phyloP scores from a whole-genome alignment of 345 rosid genomes.

The Kernera saxatilis region DNA sequence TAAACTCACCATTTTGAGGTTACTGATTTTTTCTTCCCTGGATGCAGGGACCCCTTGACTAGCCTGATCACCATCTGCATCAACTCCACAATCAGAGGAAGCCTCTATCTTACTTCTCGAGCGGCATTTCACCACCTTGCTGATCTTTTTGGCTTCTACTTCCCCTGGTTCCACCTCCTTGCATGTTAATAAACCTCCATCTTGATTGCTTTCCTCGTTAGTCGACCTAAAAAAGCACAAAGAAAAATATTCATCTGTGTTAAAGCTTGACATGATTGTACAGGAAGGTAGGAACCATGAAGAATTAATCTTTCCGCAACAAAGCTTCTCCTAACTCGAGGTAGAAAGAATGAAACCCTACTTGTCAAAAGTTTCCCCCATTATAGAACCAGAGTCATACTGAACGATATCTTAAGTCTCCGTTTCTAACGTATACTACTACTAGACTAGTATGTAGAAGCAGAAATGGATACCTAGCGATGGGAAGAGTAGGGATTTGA shows the following conservation, averaged over 20 bases:
- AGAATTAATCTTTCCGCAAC: background rate
- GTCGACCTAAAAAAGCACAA: conserved; percentile 35
- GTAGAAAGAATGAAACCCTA: background rate
- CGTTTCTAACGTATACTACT: background rate
- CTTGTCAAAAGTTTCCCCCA: background rate
- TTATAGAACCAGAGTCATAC: background rate
- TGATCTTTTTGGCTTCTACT: conserved; percentile 50
- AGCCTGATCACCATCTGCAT: conserved; percentile 69
- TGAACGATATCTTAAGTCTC: background rate
- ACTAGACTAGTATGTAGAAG: background rate
- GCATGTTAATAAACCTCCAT: conserved; percentile 37
- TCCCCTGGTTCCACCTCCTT: conserved; percentile 55
- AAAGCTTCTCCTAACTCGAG: background rate
- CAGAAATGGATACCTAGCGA: conserved; percentile 38
- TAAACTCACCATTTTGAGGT: conserved; percentile 81
- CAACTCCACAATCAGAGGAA: conserved; percentile 67
- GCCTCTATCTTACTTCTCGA: conserved; percentile 59
- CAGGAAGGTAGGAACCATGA: background rate
- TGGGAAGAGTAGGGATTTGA: conserved; percentile 32
- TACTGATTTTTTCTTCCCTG: conserved; percentile 95
- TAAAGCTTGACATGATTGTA: background rate
- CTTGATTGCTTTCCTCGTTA: conserved; percentile 57
- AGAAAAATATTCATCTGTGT: background rate
- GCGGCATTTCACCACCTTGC: conserved; percentile 61
- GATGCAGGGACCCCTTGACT: conserved; percentile 58